Evolutionary conservation across 2,329 filamentous ascomycete species (phyloP), one percentile per base, ranked within the genome.

Genomic region (Epichloe hybrida): DNA sequence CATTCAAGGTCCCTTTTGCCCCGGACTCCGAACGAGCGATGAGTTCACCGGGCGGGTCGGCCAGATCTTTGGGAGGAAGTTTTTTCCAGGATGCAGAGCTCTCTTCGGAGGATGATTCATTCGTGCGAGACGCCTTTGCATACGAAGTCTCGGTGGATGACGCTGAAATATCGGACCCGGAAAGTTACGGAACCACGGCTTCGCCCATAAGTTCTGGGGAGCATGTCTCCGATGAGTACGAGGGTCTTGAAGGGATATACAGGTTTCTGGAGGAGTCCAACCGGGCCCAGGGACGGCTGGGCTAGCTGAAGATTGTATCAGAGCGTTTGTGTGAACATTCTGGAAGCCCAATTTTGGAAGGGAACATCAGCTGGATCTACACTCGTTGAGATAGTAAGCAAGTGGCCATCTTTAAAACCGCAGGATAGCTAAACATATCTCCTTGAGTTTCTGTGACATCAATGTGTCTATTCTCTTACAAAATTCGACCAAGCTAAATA

Each of bases 1-100:
- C 88, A 5, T 74, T 97, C 20, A 76, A 82, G 42, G 96, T 95
- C 60, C 91, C 91, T 0, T 95, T 88, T 60, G 90, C 90, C 0
- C 86, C 90, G 0, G 73, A 72, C 13, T 57, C 58, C 4, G 55
- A 63, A 3, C 65, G 64, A 41, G 64, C 63, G 0, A 52, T 72
- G 35, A 70, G 69, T 5, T 75, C 74, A 15, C 72, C 74, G 1
- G 71, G 69, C n/a, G 68, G 69, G 7, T 77, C 75, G 3, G 56
- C 72, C 39, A 66, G 69, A 23, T 77, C 75, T 2, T 56, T 71
- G 2, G 59, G 66, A 15, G 59, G 66, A 15, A 65, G 72, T 36
- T 69, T 68, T 9, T 53, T 70, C 3, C 69, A 73, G 17, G 67
- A 67, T 6, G 56, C 59, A 8, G 42, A 49, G 12, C 68, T 66